Evolutionary conservation across 495 filamentous ascomycete genomes (phyloP), one percentile per base, ranked within the genome.

Genomic region (Talaromyces stipitatus): DNA sequence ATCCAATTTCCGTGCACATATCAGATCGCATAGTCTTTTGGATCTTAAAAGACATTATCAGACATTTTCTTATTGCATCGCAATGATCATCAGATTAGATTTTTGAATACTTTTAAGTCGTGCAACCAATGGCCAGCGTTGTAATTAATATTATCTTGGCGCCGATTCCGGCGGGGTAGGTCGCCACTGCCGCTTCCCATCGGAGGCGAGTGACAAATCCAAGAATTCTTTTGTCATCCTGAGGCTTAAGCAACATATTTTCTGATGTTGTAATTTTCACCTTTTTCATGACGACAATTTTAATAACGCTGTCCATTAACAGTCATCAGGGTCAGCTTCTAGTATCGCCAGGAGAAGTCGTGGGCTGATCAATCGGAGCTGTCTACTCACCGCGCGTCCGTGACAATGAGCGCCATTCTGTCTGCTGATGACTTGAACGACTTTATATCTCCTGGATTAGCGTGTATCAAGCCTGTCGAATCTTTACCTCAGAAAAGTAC

Each of bases 391-490:
- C 24, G 18, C 9, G 4, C 16, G 48, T 28, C 24, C 4, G 24
- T 23, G 24, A 78, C 67, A 57, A 97, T 97, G 92, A 92, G 88
- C 60, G 94, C 94, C 26, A 97, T 98, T 60, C 85, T 98, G 58
- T 97, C 92, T 51, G 89, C 87, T 59, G 92, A 97, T 73, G 91
- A 96, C 70, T 78, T 98, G 59, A 98, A 98, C 76, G 94, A 98
- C 78, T 98, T 98, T 75, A 98, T 98, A 66, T 91, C 87, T 28
- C 94, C 94, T 6, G 94, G 94, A 32, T 90, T 98, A 58, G 94
- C 94, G 32, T 98, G 94, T 72, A 97, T 98, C 71, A 98, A 98
- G 66, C 94, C 94, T 18, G 82, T 98, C 61, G 94, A 98, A 69
- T 90, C 89, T 1, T 80, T 97, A 11, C 92, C 91, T 0, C 71